Percentiles rank a stretch among this genome's conserved stretches.
Evolutionary conservation across 768 basidiomycete species (phyloP).

Genomic region (Glaciozyma martinii): DNA sequence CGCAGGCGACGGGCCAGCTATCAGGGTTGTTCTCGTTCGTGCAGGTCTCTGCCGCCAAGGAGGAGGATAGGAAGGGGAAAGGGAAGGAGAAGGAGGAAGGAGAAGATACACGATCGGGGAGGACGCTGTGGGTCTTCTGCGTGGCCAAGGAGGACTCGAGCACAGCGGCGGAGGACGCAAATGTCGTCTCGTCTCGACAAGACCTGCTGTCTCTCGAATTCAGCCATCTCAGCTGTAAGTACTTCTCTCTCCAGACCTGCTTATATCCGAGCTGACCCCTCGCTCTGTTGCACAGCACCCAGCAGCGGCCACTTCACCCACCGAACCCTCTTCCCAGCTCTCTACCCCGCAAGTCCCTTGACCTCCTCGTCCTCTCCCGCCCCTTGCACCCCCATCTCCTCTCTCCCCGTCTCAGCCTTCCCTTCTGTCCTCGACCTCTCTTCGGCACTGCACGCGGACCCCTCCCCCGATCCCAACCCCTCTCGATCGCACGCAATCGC

Average conservation of each 20-base stretch:
- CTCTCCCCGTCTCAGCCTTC: conserved; percentile 27
- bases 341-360: conserved; percentile 9
- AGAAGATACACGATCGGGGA: neutral
- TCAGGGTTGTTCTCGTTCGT: conserved; percentile 8
- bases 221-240: conserved; percentile 1
- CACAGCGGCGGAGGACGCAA: neutral
- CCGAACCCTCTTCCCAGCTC: conserved; percentile 28
- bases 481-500: neutral
- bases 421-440: conserved; percentile 36
- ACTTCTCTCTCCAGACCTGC: neutral
- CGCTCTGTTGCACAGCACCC: neutral
- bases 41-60: neutral
- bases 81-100: conserved; percentile 6
- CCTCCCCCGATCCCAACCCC: neutral
- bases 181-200: neutral
- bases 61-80: conserved; percentile 33
- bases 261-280: neutral
- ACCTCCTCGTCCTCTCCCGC: neutral
- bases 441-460: conserved; percentile 34
- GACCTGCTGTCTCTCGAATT: neutral
- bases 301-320: conserved; percentile 35
- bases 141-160: conserved; percentile 9
- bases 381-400: neutral
- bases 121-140: conserved; percentile 19
- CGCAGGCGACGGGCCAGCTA: neutral